Evolutionary conservation across 139 green algal genomes (phyloP).

Genomic region (Pseudopediastrum boryanum): DNA sequence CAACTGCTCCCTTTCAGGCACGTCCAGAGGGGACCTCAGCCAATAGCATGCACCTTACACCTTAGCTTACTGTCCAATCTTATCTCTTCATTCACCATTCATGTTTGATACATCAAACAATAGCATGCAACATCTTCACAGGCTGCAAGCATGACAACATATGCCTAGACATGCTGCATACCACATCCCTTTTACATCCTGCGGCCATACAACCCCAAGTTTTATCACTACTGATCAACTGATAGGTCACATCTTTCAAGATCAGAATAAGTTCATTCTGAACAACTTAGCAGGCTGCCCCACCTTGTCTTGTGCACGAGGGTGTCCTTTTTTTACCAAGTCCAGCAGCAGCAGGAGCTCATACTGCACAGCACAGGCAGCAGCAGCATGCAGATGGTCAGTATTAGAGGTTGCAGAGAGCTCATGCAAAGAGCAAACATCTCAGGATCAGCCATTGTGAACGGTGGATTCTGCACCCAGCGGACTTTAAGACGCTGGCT

Average conservation of each 20-base stretch:
- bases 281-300: background rate
- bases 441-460: background rate
- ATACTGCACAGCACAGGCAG: conserved; percentile 55
- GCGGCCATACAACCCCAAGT: background rate
- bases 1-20: no score
- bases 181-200: background rate
- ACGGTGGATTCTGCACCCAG: background rate
- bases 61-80: no score
- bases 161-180: background rate
- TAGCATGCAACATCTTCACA: background rate
- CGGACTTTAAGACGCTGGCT: background rate
- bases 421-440: background rate
- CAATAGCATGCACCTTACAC: no score
- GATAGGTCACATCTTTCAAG: background rate
- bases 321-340: conserved; percentile 72
- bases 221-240: background rate
- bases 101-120: no score
- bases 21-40: no score
- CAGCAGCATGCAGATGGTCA: background rate
- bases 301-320: conserved; percentile 62
- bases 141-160: background rate
- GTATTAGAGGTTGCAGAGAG: background rate
- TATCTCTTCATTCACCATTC: no score
- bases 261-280: background rate
- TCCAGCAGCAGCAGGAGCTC: conserved; percentile 71